Base-by-base conservation (phyloP, 768 basidiomycete species). In the Boletus rubropictus region DNA sequence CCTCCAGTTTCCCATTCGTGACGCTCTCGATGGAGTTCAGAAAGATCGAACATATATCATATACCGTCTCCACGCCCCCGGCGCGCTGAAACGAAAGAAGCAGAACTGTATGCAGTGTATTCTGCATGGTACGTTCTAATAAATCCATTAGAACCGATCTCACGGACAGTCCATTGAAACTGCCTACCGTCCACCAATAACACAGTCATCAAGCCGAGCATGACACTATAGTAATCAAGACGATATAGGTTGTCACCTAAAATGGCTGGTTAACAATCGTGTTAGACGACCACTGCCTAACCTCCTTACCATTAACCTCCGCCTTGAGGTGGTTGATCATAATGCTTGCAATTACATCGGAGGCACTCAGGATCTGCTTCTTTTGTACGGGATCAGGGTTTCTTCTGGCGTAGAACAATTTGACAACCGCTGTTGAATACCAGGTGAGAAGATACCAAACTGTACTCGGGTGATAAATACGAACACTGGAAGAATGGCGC, bases 401-500 rank as follows among this genome's bases (percentile, higher is more conserved):
- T 17, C 91, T 80, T 49, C 89, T 75, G 11, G 81, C 81, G 60
- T 89, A 82, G 66, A 94, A 87, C 65, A 94, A 75, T 68, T 92
- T 90, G 50, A 90, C 83, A 58, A 90, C 80, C 12, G 91, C 90
- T 93, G 45, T 39, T 12, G 14, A 37, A 40, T 7, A 27, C 25
- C 27, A 45, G 8, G 32, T 66, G 21, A 63, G 49, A 31, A 45
- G 10, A 34, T 17, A 50, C 17, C 18, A 44, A 28, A 31, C 22
- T 24, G 18, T 21, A 29, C 11, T 28, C 34, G 28, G 27, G 27
- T n/a, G 27, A 48, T 44, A 11, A 48, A 4, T 10, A 62, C 72
- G 48, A 65, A 90, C 92, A 81, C 76, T 90, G 89, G 67, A 92
- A 89, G 66, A 96, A 86, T 1, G 91, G 87, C 2, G 82, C 78